Evolutionary conservation across 176 grass and related monocot genomes (phyloP).

Genomic region (Carex myosuroides): DNA sequence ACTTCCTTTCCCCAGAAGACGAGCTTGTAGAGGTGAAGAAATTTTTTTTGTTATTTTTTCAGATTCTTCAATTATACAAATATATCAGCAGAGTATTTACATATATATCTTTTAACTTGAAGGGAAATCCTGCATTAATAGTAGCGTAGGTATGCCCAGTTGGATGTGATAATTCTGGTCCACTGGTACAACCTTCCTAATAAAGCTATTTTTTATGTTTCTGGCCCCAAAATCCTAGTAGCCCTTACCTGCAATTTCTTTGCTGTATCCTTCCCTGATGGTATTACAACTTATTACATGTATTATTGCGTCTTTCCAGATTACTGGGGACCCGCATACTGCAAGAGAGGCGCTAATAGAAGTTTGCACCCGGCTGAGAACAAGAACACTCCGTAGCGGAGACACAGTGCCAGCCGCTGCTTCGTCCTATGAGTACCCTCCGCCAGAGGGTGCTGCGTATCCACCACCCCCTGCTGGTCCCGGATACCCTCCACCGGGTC

Average conservation of each 20-base stretch:
- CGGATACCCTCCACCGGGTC: slow-evolving; percentile 18
- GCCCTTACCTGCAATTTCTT: neutral
- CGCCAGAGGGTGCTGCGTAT: neutral
- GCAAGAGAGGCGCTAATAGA: slow-evolving; percentile 25
- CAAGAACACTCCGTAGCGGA: slow-evolving; percentile 11
- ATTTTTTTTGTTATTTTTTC: slow-evolving; percentile 23
- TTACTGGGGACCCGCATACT: slow-evolving; percentile 16
- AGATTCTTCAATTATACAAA: slow-evolving; percentile 24
- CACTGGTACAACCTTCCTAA: neutral
- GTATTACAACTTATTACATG: neutral
- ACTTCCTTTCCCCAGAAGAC: slow-evolving; percentile 72
- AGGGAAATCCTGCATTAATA: neutral
- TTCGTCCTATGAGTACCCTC: slow-evolving; percentile 14
- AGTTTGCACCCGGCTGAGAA: slow-evolving; percentile 21
- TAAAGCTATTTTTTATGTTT: neutral
- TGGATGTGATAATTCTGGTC: neutral
- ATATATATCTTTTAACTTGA: too few relatives aligned
- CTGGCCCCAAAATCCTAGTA: neutral
- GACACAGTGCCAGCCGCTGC: slow-evolving; percentile 3
- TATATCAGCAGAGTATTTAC: neutral
- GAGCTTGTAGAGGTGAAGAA: slow-evolving; percentile 90
- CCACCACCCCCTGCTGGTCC: slow-evolving; percentile 11
- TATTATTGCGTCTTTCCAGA: neutral
- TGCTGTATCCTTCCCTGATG: neutral
- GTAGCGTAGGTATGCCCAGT: neutral